Conservation (phyloP, 2,329 filamentous ascomycete genomes). For the Cladosporium sp. region DNA sequence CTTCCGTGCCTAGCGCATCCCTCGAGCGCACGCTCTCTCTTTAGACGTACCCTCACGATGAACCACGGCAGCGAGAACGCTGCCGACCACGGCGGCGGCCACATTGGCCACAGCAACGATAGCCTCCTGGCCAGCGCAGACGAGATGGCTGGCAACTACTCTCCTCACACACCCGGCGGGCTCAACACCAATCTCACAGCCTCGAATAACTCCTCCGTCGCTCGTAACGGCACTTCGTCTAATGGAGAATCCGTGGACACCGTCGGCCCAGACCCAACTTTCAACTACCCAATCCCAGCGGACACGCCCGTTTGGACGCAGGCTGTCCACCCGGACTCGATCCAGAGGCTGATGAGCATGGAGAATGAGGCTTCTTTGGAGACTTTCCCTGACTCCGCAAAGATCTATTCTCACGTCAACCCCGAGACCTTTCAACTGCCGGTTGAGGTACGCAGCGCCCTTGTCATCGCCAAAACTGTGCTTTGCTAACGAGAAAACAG, state of each 20-base stretch:
- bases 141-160: constrained; percentile 9
- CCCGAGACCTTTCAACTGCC: constrained; percentile 24
- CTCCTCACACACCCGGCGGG: not conserved
- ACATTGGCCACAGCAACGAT: constrained; percentile 3
- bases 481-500: constrained; percentile 19
- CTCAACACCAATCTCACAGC: not conserved
- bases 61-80: not conserved
- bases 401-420: constrained; percentile 21
- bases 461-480: not conserved
- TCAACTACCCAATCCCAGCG: constrained; percentile 6
- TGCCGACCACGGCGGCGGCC: not conserved
- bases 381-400: constrained; percentile 16
- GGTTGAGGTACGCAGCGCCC: constrained; percentile 18
- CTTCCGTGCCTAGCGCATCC: not conserved
- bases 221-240: not conserved
- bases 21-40: not conserved
- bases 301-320: not conserved
- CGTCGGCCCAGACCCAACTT: not conserved
- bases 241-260: not conserved
- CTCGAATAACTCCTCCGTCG: not conserved
- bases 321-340: constrained; percentile 8
- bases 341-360: not conserved
- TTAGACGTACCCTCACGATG: not conserved
- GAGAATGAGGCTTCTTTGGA: not conserved
- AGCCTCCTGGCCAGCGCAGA: constrained; percentile 7